These are phyloP conservation scores for Candida glaebosa DNA, from an alignment of 805 yeast species.

Conservation along the genomic window DNA sequence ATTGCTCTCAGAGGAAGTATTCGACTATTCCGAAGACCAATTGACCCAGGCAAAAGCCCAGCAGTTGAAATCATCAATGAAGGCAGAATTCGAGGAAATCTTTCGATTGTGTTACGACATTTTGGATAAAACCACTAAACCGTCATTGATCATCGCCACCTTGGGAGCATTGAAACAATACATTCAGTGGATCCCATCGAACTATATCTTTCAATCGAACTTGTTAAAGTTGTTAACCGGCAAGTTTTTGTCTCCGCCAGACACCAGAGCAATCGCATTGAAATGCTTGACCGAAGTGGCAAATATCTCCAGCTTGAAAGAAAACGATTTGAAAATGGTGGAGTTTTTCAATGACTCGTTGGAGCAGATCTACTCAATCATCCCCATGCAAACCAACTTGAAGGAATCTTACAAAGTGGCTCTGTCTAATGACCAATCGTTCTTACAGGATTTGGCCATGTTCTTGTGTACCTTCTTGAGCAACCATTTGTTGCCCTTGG, in stretches of 20 bases:
- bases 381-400: slow-evolving; percentile 73
- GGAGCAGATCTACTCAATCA: slow-evolving; percentile 62
- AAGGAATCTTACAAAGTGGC: slow-evolving; percentile 71
- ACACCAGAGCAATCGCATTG: slow-evolving; percentile 78
- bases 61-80: slow-evolving; percentile 76
- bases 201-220: slow-evolving; percentile 85
- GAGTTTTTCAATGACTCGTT: slow-evolving; percentile 69
- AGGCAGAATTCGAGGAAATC: slow-evolving; percentile 88
- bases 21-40: slow-evolving; percentile 92
- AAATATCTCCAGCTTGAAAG: slow-evolving; percentile 54
- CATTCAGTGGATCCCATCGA: slow-evolving; percentile 91
- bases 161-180: slow-evolving; percentile 78
- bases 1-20: slow-evolving; percentile 90
- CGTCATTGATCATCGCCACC: slow-evolving; percentile 81
- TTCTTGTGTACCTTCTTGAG: slow-evolving; percentile 81
- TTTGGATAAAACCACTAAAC: slow-evolving; percentile 81
- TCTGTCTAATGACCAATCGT: slow-evolving; percentile 82
- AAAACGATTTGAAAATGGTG: slow-evolving; percentile 54
- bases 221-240: slow-evolving; percentile 66
- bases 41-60: slow-evolving; percentile 95
- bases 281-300: slow-evolving; percentile 94
- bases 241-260: slow-evolving; percentile 73
- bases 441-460: slow-evolving; percentile 92
- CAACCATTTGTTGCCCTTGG: slow-evolving; percentile 66
- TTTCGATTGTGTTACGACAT: slow-evolving; percentile 92